Evolutionary conservation across 352 stramenopile genomes (phyloP), one percentile per base, ranked within the genome.

Genomic region (Hyaloperonospora brassicae): DNA sequence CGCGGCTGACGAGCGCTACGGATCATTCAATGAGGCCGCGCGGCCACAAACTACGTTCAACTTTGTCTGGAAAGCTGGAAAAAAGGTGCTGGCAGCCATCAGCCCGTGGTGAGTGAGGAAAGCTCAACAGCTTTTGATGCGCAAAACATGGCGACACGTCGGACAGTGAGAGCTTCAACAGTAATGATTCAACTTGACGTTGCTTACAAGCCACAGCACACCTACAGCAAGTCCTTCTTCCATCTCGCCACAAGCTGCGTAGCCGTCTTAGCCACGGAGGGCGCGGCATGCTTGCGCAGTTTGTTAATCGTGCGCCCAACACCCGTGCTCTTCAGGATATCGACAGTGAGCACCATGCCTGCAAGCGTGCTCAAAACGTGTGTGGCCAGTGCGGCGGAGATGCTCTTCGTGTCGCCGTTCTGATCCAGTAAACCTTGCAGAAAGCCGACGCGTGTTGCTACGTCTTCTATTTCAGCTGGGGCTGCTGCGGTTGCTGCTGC

Each of bases 231-330:
- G 43, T 87, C 76, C 27, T 89, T 89, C 59, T 94, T 94, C 81
- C 84, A 94, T 64, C 89, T 84, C 50, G 79, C 74, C 13, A 92
- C 80, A 21, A 94, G 68, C 52, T 78, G 66, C 24, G 78, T 82
- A 1, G 84, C 81, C 8, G 59, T 61, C 48, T 82, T 86, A 14
- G 81, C 75, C 8, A 94, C 84, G 1, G 80, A 57, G 5, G 81
- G 59, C 25, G 66, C 63, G 17, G 65, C 54, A 39, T 94, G 84
- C 61, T 94, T 94, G 40, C 82, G 76, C 21, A 94, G 64, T 55
- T 94, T 94, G 69, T 92, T 92, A 63, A 94, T 90, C 44, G 81
- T 84, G 42, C 79, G 76, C 0, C 84, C 84, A 14, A 94, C 51
- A 50, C 84, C 84, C 22, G 84, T 94, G 47, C 50, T 72, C 61